These are phyloP conservation scores for Ilex paraguariensis DNA, from an alignment of 305 asterid species.

Conservation along the genomic window DNA sequence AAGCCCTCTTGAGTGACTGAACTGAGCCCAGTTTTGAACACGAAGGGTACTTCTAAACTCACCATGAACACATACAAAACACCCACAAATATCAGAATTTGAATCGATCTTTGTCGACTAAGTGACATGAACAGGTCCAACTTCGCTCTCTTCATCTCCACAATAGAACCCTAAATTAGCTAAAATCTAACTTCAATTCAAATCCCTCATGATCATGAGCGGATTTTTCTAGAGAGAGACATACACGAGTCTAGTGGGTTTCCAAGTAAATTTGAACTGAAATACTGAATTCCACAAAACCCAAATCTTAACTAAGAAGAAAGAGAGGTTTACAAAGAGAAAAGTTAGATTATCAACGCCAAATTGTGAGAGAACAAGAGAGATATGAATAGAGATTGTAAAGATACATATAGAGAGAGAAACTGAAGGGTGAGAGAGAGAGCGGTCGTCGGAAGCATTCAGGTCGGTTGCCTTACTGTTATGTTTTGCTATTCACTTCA, in stretches of 20 bases:
- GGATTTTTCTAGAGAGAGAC: neutral
- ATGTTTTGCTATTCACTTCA: too few species aligned
- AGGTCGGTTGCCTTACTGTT: too few species aligned
- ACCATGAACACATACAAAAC: constrained; percentile 45
- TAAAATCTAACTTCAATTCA: neutral
- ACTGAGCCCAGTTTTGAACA: constrained; percentile 40
- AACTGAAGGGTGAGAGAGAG: too few species aligned
- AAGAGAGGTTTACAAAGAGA: neutral
- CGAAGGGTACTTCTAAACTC: constrained; percentile 54
- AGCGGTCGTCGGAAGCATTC: too few species aligned
- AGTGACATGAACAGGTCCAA: constrained; percentile 40
- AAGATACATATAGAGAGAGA: too few species aligned
- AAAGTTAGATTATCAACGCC: too few species aligned
- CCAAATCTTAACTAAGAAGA: neutral
- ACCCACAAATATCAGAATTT: constrained; percentile 40
- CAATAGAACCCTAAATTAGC: neutral
- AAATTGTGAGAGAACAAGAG: too few species aligned
- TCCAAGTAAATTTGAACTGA: neutral
- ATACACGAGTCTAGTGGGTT: neutral
- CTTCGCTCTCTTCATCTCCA: constrained; percentile 49
- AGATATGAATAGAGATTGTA: too few species aligned
- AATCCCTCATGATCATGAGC: neutral
- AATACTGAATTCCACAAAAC: neutral
- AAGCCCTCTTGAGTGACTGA: constrained; percentile 32
- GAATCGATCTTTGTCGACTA: constrained; percentile 44